Conservation (phyloP, 176 grass and related monocot genomes). For the Eleusine indica region DNA sequence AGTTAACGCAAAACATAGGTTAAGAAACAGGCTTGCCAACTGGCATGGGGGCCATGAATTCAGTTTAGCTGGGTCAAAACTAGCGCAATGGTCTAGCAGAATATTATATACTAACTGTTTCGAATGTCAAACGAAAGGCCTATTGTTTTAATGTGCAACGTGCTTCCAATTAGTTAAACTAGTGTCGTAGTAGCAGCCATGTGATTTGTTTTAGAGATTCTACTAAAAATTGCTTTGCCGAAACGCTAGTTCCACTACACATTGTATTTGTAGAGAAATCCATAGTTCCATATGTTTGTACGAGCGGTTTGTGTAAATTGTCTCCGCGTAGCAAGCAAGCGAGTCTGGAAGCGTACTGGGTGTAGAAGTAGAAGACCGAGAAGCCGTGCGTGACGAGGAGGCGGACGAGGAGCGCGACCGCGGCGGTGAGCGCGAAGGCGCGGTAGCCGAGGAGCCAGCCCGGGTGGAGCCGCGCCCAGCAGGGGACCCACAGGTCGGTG, state of each 20-base stretch:
- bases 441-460: slow-evolving; percentile 59
- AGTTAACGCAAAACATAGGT: slow-evolving; percentile 8
- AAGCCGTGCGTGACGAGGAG: slow-evolving; percentile 22
- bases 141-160: not conserved
- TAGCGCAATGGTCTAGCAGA: not conserved
- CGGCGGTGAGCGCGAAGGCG: slow-evolving; percentile 53
- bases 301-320: not conserved
- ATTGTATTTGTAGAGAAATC: not conserved
- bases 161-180: not conserved
- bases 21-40: slow-evolving; percentile 18
- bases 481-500: slow-evolving; percentile 63
- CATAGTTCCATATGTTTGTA: not conserved
- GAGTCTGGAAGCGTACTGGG: slow-evolving; percentile 37
- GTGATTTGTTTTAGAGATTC: not conserved
- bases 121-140: not conserved
- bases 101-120: not conserved
- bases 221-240: not conserved
- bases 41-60: not conserved
- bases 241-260: not conserved
- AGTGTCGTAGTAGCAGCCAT: too few relatives aligned
- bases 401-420: slow-evolving; percentile 39
- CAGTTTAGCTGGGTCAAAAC: not conserved
- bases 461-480: slow-evolving; percentile 62
- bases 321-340: not conserved
- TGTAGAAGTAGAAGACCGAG: slow-evolving; percentile 56